Percentiles rank a stretch among this genome's conserved stretches.
Evolutionary conservation across 2,329 filamentous ascomycete species (phyloP).

Genomic region (Neurospora sp.): DNA sequence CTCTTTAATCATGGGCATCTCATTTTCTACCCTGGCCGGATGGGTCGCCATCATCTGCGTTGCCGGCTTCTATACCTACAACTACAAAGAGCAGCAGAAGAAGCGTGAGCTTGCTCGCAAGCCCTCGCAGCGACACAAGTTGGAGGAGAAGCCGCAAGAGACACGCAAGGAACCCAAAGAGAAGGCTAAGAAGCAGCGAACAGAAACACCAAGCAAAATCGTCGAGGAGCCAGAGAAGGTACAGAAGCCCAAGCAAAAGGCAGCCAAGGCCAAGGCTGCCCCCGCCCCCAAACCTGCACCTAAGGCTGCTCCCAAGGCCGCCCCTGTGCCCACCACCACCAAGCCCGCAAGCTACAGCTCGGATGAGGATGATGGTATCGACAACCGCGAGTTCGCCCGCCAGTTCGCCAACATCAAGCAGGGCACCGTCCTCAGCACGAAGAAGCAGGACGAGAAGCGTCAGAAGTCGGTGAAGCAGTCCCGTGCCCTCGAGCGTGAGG

Average conservation of each 20-base stretch:
- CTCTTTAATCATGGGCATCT: constrained; percentile 23
- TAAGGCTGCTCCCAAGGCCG: constrained; percentile 4
- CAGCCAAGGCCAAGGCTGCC: constrained; percentile 21
- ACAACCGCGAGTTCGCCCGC: constrained; percentile 67
- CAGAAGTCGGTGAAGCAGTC: constrained; percentile 63
- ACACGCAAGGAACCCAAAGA: constrained; percentile 26
- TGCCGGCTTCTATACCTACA: constrained; percentile 16
- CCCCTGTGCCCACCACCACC: constrained; percentile 22
- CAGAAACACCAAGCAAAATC: constrained; percentile 22
- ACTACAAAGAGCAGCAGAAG: constrained; percentile 16
- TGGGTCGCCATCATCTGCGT: constrained; percentile 23
- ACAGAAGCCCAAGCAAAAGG: constrained; percentile 28
- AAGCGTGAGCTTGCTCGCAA: constrained; percentile 14
- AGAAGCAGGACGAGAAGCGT: constrained; percentile 51
- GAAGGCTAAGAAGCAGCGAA: constrained; percentile 29
- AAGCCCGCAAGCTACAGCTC: constrained; percentile 31
- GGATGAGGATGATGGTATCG: constrained; percentile 55
- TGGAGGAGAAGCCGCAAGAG: constrained; percentile 25
- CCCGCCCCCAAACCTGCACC: constrained; percentile 9
- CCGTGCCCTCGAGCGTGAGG: constrained; percentile 39
- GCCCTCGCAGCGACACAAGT: constrained; percentile 18
- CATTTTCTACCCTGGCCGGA: constrained; percentile 25
- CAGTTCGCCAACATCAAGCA: constrained; percentile 63
- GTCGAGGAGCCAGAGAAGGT: constrained; percentile 23
- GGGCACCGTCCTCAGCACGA: constrained; percentile 50